Conservation (phyloP, 495 filamentous ascomycete species). For the Astrocystis sublimbata region DNA sequence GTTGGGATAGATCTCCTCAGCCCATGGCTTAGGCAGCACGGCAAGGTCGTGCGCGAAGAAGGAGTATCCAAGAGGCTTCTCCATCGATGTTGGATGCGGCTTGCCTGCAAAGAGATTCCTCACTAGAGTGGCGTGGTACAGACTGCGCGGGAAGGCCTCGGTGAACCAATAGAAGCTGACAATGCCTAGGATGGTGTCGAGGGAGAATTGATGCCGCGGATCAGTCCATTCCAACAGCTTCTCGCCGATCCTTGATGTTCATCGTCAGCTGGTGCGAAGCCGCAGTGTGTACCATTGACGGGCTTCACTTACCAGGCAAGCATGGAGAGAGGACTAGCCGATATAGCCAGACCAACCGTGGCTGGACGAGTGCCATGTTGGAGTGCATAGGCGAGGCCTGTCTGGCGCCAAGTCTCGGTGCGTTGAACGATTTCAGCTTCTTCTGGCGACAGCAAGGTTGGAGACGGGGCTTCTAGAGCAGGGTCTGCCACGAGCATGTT, state of each 20-base stretch:
- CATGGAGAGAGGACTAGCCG: constrained; percentile 60
- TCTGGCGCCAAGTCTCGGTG: constrained; percentile 16
- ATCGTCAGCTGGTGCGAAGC: constrained; percentile 2
- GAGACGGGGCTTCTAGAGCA: constrained; percentile 16
- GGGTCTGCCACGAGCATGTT: constrained; percentile 30
- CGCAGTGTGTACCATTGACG: neutral
- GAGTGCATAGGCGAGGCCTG: constrained; percentile 54
- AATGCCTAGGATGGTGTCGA: constrained; percentile 57
- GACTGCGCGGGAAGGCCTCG: constrained; percentile 54
- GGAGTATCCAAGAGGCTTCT: constrained; percentile 62
- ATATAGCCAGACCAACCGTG: constrained; percentile 61
- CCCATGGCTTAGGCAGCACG: constrained; percentile 52
- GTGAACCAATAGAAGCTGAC: constrained; percentile 70
- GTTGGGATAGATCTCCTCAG: constrained; percentile 41
- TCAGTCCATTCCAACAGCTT: constrained; percentile 69
- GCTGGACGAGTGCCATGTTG: constrained; percentile 61
- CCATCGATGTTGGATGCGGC: constrained; percentile 40
- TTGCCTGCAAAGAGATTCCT: constrained; percentile 42
- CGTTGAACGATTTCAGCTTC: constrained; percentile 18
- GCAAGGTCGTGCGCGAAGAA: constrained; percentile 57
- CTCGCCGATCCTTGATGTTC: constrained; percentile 58
- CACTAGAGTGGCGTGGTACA: constrained; percentile 48
- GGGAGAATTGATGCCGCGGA: constrained; percentile 38
- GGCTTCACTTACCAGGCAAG: constrained; percentile 62
- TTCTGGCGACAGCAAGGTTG: constrained; percentile 16